phyloP scores from a whole-genome alignment of 805 yeast species.

The Lachancea dasiensis region DNA sequence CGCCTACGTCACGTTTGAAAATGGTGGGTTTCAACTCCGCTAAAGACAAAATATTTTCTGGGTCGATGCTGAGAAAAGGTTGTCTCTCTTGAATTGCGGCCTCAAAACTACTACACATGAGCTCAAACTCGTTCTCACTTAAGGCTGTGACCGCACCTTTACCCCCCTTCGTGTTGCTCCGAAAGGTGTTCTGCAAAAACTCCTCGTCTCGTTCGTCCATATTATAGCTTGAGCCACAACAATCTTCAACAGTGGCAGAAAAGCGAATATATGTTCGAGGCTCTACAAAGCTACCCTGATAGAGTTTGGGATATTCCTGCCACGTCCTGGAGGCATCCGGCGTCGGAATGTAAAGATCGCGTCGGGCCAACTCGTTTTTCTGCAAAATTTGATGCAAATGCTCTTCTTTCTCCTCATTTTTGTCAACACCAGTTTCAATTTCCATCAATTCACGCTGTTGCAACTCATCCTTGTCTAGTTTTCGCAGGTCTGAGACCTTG shows the following conservation, averaged over 20 bases:
- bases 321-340: conserved; percentile 88
- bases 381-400: conserved; percentile 89
- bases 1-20: conserved; percentile 35
- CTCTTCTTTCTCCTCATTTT: conserved; percentile 94
- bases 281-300: conserved; percentile 56
- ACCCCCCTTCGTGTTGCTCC: not conserved
- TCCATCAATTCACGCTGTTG: conserved; percentile 81
- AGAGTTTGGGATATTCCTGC: conserved; percentile 70
- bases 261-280: conserved; percentile 82
- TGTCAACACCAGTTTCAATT: conserved; percentile 96
- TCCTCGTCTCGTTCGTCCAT: conserved; percentile 86
- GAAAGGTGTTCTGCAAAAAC: conserved; percentile 42
- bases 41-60: conserved; percentile 62
- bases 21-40: conserved; percentile 59
- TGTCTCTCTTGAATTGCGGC: conserved; percentile 69
- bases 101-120: conserved; percentile 69
- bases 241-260: conserved; percentile 94
- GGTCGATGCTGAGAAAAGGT: conserved; percentile 84
- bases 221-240: conserved; percentile 76
- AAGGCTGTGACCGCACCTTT: conserved; percentile 29
- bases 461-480: conserved; percentile 49
- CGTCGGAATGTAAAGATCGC: conserved; percentile 72
- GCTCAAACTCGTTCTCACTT: conserved; percentile 82
- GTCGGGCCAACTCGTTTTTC: conserved; percentile 49
- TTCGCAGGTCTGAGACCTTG: conserved; percentile 74